phyloP scores from a whole-genome alignment of 176 grass and related monocot species.

The Oryza nivara region DNA sequence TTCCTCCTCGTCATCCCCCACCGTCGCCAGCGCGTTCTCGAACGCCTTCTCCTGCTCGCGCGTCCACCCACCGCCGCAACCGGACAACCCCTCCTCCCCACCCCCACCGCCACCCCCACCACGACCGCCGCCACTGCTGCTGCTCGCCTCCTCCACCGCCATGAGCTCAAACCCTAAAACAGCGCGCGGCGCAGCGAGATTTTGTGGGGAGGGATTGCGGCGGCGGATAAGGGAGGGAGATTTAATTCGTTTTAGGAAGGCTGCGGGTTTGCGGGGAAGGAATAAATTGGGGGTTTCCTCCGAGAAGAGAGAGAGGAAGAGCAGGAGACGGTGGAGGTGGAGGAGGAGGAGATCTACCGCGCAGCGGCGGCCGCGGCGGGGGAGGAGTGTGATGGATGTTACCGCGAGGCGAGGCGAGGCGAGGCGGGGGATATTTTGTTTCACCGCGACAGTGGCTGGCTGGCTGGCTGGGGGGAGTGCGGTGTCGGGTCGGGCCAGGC shows the following conservation, averaged over 20 bases:
- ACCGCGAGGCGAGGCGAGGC: neutral
- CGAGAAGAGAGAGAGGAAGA: conserved; percentile 29
- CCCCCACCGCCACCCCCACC: conserved; percentile 9
- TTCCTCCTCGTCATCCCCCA: conserved; percentile 41
- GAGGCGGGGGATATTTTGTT: conserved; percentile 39
- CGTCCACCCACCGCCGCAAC: conserved; percentile 47
- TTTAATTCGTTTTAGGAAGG: conserved; percentile 38
- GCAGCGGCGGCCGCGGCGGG: conserved; percentile 23
- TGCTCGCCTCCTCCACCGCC: conserved; percentile 71
- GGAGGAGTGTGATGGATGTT: neutral
- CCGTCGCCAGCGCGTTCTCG: conserved; percentile 70
- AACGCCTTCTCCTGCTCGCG: conserved; percentile 87
- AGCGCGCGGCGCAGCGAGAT: neutral
- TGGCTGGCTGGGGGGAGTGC: neutral
- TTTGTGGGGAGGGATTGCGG: conserved; percentile 14
- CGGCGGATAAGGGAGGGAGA: conserved; percentile 49
- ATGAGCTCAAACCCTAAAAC: conserved; percentile 36
- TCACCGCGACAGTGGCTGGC: conserved; percentile 26
- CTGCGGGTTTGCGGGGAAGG: conserved; percentile 18
- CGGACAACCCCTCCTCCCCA: conserved; percentile 27
- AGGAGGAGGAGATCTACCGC: conserved; percentile 48
- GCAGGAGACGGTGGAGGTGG: conserved; percentile 7
- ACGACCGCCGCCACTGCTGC: conserved; percentile 42
- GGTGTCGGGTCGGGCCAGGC: conserved; percentile 21
- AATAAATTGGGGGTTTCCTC: conserved; percentile 53